Evolutionary conservation across 805 yeast species (phyloP), one percentile per base, ranked within the genome.

Genomic region (Ogataea saltuana): DNA sequence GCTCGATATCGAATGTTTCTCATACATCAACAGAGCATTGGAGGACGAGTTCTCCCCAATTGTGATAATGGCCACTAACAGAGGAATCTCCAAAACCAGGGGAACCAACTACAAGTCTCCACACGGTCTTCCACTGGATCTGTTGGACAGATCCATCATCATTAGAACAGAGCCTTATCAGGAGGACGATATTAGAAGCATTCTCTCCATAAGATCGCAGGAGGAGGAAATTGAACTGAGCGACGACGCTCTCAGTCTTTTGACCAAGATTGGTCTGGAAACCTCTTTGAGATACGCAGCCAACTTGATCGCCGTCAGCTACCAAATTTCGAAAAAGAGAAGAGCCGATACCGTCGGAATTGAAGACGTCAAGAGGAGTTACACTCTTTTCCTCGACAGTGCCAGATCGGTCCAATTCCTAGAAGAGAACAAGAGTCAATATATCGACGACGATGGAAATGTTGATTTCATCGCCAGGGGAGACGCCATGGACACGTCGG

Each of bases 1-100:
- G 98, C 80, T 93, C 51, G 99, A 93, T 66, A 85, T 93, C 58
- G 99, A 93, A 68, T 83, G 96, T 59, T 93, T 93, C 63, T 86
- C 98, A 13, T 93, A 87, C 67, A 78, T 93, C 56, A 93, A 93
- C 70, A 78, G 95, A 52, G 98, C 98, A 8, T 74, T 93, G 51
- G 99, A 93, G 68, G 83, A 90, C 39, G 71, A 85, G 20, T 86
- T 93, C 61, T 91, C 97, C 2, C 99, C 99, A 33, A 80, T 93
- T 43, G 99, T 93, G 26, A 89, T 93, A 2, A 76, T 93, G 63
- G 99, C 99, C 26, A 88, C 98, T 6, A 93, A 93, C 69, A 80
- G 97, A 64, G 99, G 99, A 46, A 72, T 88, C 71, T 86, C 97
- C 6, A 80, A 88, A 2, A 85, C 95, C 19, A 80, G 95, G 55